These are phyloP conservation scores for Pyrenochaeta sp. DNA, from an alignment of 2,329 filamentous ascomycete genomes.

Conservation along the genomic window DNA sequence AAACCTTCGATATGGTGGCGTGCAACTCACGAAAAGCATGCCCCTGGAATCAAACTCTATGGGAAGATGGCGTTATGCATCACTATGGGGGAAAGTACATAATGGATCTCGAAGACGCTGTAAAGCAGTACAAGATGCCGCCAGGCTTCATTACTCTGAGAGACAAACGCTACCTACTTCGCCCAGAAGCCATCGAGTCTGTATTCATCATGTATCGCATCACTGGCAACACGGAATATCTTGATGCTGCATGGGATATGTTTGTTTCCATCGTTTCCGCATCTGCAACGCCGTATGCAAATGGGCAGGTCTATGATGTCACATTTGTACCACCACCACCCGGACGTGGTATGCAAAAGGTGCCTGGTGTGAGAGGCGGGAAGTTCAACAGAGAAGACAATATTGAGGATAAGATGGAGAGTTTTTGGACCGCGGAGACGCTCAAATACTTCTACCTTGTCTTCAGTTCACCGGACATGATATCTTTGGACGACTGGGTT, in stretches of 20 bases:
- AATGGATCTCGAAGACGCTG: slow-evolving; percentile 18
- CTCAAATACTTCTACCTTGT: slow-evolving; percentile 61
- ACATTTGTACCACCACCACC: slow-evolving; percentile 30
- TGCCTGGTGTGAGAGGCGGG: not conserved
- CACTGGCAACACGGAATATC: slow-evolving; percentile 59
- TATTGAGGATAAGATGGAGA: slow-evolving; percentile 50
- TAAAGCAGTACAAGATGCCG: slow-evolving; percentile 38
- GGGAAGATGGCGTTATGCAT: slow-evolving; percentile 52
- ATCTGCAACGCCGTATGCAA: slow-evolving; percentile 52
- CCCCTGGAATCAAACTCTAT: slow-evolving; percentile 63
- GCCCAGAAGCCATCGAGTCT: slow-evolving; percentile 67
- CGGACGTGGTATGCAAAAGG: slow-evolving; percentile 4
- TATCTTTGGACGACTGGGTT: slow-evolving; percentile 58
- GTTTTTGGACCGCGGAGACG: slow-evolving; percentile 61
- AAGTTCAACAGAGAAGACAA: slow-evolving; percentile 20
- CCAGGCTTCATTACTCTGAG: slow-evolving; percentile 52
- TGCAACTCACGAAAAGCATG: slow-evolving; percentile 55
- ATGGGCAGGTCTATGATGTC: slow-evolving; percentile 56
- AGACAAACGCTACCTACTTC: slow-evolving; percentile 56
- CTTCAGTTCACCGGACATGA: slow-evolving; percentile 54
- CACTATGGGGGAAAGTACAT: slow-evolving; percentile 26
- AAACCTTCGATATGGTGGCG: slow-evolving; percentile 61
- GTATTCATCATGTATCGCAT: slow-evolving; percentile 69
- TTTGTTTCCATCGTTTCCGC: slow-evolving; percentile 53
- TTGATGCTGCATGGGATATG: slow-evolving; percentile 59